phyloP scores from a whole-genome alignment of 345 rosid genomes.

The Bretschneidera sinensis region DNA sequence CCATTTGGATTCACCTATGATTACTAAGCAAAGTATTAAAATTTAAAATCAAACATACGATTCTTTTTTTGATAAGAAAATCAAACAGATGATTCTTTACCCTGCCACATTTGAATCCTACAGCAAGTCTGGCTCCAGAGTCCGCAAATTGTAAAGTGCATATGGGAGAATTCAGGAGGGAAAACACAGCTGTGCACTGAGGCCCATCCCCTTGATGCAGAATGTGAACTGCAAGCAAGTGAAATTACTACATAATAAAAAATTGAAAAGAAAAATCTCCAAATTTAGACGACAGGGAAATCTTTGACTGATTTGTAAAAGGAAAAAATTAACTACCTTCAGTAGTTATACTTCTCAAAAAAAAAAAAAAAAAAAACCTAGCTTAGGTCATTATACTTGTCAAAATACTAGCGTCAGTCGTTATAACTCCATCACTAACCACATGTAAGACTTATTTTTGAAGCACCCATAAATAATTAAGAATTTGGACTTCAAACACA shows the following conservation, averaged over 20 bases:
- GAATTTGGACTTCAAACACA: not conserved
- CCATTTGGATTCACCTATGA: not conserved
- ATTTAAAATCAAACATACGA: slow-evolving; percentile 12
- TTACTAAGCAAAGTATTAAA: no score
- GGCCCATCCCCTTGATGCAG: slow-evolving; percentile 58
- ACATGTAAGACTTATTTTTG: not conserved
- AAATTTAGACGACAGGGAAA: not conserved
- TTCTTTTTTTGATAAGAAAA: no score
- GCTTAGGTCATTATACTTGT: no score
- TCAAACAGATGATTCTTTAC: slow-evolving; percentile 34
- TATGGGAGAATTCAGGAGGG: slow-evolving; percentile 56
- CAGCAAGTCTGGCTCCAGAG: slow-evolving; percentile 57
- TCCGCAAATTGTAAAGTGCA: slow-evolving; percentile 45
- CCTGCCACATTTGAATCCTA: slow-evolving; percentile 75
- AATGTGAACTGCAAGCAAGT: slow-evolving; percentile 49
- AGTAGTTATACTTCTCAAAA: no score
- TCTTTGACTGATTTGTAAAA: not conserved
- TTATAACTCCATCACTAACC: not conserved
- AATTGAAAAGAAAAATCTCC: not conserved
- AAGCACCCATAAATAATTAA: not conserved
- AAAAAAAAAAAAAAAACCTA: no score
- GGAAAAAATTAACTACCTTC: no score
- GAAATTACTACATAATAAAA: not conserved
- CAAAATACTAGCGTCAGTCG: no score
- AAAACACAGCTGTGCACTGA: slow-evolving; percentile 59